Evolutionary conservation across 1,139 yeast species (phyloP).

Genomic region (Yamadazyma mexicana): DNA sequence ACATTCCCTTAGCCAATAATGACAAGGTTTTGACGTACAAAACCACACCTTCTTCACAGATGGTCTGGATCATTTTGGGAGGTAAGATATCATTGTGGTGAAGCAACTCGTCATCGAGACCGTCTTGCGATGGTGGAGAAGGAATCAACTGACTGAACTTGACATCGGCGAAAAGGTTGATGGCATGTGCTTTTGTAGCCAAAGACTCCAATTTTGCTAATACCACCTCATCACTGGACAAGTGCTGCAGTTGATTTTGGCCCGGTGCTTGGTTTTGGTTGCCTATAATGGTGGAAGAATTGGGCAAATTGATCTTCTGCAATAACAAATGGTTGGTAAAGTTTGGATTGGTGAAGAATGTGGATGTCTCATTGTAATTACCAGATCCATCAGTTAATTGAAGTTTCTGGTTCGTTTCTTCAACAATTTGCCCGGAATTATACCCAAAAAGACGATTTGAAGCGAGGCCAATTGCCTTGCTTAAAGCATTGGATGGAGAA

Average conservation of each 20-base stretch:
- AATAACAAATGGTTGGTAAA: conserved; percentile 36
- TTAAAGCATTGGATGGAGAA: conserved; percentile 85
- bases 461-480: conserved; percentile 85
- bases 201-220: conserved; percentile 63
- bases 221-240: conserved; percentile 37
- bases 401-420: conserved; percentile 10
- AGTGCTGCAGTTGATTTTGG: conserved; percentile 3
- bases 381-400: conserved; percentile 14
- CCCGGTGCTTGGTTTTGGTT: conserved; percentile 4
- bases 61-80: conserved; percentile 54
- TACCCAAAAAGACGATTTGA: conserved; percentile 81
- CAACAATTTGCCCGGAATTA: conserved; percentile 12
- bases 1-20: conserved; percentile 81
- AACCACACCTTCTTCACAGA: conserved; percentile 86
- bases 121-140: conserved; percentile 61
- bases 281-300: conserved; percentile 6
- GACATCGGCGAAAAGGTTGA: conserved; percentile 85
- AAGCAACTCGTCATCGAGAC: conserved; percentile 40
- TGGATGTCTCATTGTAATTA: conserved; percentile 12
- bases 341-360: conserved; percentile 31
- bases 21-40: conserved; percentile 83
- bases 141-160: conserved; percentile 85
- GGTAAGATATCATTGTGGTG: conserved; percentile 51
- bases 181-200: conserved; percentile 89
- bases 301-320: conserved; percentile 28